Conservation (phyloP, 257 asterid species). For the Ilex asprella region DNA sequence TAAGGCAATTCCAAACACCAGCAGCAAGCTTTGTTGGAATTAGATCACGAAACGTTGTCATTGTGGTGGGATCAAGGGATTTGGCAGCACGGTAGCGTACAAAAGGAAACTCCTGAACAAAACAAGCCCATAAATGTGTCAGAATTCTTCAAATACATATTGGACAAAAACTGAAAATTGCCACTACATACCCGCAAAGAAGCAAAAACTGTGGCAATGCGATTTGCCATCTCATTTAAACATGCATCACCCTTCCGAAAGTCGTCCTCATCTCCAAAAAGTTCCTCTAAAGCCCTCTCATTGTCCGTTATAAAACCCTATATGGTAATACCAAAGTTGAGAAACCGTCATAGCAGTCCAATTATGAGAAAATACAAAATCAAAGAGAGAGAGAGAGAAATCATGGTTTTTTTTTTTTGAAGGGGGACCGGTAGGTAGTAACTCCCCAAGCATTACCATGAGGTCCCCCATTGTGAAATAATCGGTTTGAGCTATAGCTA, state of each 20-base stretch:
- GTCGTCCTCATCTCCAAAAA: conserved; percentile 89
- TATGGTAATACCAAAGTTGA: background rate
- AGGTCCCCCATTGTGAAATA: too few relatives aligned
- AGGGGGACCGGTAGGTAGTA: background rate
- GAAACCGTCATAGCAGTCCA: background rate
- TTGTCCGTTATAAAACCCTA: conserved; percentile 93
- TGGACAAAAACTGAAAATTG: conserved; percentile 12
- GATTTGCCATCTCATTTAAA: conserved; percentile 76
- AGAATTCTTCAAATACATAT: conserved; percentile 7
- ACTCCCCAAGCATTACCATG: too few relatives aligned
- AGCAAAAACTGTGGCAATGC: conserved; percentile 93
- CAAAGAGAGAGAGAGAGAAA: background rate
- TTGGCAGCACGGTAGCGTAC: conserved; percentile 94
- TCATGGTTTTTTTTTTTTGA: background rate
- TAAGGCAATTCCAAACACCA: conserved; percentile 81
- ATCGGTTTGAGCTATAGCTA: too few relatives aligned
- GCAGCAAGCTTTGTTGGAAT: conserved; percentile 99
- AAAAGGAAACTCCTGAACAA: conserved; percentile 84
- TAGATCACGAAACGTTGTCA: conserved; percentile 92
- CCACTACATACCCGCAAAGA: conserved; percentile 67
- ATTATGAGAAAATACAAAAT: background rate
- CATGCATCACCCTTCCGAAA: conserved; percentile 76
- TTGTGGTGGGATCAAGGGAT: conserved; percentile 84
- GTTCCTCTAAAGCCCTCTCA: conserved; percentile 93
- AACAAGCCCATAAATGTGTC: conserved; percentile 13